A percentile compares a stretch with the other conserved stretches of the same genome.
Conservation (phyloP, 805 yeast species). For the Hanseniaspora thailandica region DNA sequence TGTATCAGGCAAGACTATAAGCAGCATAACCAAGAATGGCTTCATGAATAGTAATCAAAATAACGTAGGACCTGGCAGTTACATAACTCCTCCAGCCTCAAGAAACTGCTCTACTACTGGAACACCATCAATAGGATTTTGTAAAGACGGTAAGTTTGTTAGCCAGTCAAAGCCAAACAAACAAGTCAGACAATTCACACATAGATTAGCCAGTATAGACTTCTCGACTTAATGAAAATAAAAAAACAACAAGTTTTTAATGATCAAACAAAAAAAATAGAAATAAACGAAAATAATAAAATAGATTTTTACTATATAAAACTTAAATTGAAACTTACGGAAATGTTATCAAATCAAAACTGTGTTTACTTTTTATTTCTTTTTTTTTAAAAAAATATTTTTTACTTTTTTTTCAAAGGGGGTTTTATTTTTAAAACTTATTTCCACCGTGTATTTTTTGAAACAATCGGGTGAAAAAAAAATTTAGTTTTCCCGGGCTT, state of each 20-base stretch:
- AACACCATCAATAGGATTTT: slow-evolving; percentile 5
- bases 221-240: neutral
- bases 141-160: slow-evolving; percentile 9
- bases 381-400: neutral
- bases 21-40: neutral
- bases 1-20: neutral
- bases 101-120: slow-evolving; percentile 11
- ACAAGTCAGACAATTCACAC: slow-evolving; percentile 10
- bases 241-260: neutral
- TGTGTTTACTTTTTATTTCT: too few relatives aligned
- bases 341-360: neutral
- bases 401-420: too few relatives aligned
- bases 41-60: neutral
- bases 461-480: too few relatives aligned
- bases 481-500: too few relatives aligned
- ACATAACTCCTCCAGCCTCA: slow-evolving; percentile 13
- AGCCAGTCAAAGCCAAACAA: neutral
- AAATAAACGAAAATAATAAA: too few relatives aligned
- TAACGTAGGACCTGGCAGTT: slow-evolving; percentile 11
- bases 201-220: slow-evolving; percentile 11
- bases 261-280: neutral
- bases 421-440: too few relatives aligned
- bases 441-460: too few relatives aligned
- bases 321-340: neutral
- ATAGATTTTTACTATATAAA: too few relatives aligned